A percentile compares a stretch with the other conserved stretches of the same genome.
Evolutionary conservation across 2,329 filamentous ascomycete genomes (phyloP).

Genomic region (Fusarium chuoi): DNA sequence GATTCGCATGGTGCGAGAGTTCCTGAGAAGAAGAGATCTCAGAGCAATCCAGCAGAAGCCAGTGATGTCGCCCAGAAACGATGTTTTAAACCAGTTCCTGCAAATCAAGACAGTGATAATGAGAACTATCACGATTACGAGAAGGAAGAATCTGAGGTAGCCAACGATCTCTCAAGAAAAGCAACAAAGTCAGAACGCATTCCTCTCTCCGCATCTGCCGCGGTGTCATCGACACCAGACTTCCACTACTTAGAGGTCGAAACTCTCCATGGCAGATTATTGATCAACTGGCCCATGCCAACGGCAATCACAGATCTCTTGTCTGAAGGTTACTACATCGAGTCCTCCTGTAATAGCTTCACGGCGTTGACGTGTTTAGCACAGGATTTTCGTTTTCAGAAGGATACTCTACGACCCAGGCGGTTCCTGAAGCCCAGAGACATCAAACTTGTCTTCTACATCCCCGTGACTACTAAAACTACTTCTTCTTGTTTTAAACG

Average conservation of each 20-base stretch:
- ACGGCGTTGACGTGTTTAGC: neutral
- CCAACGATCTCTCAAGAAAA: neutral
- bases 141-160: fast-evolving
- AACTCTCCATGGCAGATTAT: neutral
- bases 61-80: too few species aligned
- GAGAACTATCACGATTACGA: neutral
- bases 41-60: fast-evolving
- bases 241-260: neutral
- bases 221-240: neutral
- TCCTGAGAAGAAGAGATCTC: too few species aligned
- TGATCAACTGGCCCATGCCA: neutral
- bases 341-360: neutral
- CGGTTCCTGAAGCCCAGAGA: neutral
- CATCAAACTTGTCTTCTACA: neutral
- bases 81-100: neutral
- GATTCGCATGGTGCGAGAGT: too few species aligned
- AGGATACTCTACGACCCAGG: neutral
- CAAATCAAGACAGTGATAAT: neutral
- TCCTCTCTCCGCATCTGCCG: neutral
- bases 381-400: neutral
- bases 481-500: neutral
- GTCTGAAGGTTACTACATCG: neutral
- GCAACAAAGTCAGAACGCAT: fast-evolving
- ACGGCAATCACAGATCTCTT: fast-evolving
- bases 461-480: neutral